A percentile compares a stretch with the other conserved stretches of the same genome.
These are phyloP conservation scores for Fonsecaea erecta DNA, from an alignment of 2,329 filamentous ascomycete species.

Conservation along the genomic window DNA sequence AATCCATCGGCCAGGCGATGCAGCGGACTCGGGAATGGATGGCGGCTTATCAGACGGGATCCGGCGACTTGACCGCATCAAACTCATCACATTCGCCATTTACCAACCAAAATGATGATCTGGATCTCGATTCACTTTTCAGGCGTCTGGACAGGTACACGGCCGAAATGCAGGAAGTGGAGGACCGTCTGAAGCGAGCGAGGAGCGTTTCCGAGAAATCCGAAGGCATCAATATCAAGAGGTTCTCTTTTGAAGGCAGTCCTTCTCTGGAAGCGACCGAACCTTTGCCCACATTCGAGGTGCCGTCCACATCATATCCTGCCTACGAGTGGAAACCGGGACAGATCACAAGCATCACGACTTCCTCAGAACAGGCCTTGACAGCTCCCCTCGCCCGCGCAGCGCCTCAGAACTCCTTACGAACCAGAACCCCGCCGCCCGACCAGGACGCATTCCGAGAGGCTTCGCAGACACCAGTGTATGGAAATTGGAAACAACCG, in stretches of 20 bases:
- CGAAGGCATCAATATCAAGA: conserved; percentile 1
- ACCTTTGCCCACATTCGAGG: not conserved
- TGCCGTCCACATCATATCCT: not conserved
- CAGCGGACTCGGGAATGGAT: conserved; percentile 12
- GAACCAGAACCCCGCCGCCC: not conserved
- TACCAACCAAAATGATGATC: conserved; percentile 15
- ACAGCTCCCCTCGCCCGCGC: not conserved
- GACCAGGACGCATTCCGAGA: not conserved
- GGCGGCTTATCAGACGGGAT: not conserved
- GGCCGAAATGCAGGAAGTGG: conserved; percentile 27
- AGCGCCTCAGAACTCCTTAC: not conserved
- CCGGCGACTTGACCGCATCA: conserved; percentile 6
- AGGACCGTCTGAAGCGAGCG: conserved; percentile 19
- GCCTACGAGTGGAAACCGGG: not conserved
- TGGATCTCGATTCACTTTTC: conserved; percentile 29
- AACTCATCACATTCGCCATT: conserved; percentile 5
- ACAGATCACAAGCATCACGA: not conserved
- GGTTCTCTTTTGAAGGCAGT: conserved; percentile 20
- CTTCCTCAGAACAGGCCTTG: not conserved
- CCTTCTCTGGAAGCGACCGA: not conserved
- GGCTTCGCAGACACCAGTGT: not conserved
- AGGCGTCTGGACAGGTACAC: conserved; percentile 28
- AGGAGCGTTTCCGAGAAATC: conserved; percentile 14
- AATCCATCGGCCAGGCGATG: conserved; percentile 11
- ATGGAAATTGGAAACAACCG: conserved; percentile 5